A percentile compares a stretch with the other conserved stretches of the same genome.
These are phyloP conservation scores for Paraphaeosphaeria sporulosa DNA, from an alignment of 2,329 filamentous ascomycete species.

Conservation along the genomic window DNA sequence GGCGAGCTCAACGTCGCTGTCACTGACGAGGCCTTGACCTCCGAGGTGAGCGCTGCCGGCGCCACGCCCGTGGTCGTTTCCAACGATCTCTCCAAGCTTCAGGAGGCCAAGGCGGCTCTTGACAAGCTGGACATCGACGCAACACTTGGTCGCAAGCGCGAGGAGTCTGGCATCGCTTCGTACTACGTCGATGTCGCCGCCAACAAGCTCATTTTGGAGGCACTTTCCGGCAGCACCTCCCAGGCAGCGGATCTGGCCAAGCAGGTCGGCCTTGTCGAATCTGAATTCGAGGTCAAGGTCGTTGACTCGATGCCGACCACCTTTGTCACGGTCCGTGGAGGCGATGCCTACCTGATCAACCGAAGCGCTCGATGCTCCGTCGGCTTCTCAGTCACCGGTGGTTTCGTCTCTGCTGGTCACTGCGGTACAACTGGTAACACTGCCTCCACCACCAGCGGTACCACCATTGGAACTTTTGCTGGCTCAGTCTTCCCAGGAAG, in stretches of 20 bases:
- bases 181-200: constrained; percentile 51
- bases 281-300: constrained; percentile 49
- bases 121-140: constrained; percentile 45
- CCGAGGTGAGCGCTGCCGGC: constrained; percentile 47
- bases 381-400: constrained; percentile 52
- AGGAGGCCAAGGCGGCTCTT: constrained; percentile 50
- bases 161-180: constrained; percentile 44
- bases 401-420: constrained; percentile 53
- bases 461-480: constrained; percentile 47
- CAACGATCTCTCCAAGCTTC: constrained; percentile 48
- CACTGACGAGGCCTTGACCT: constrained; percentile 48
- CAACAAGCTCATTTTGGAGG: constrained; percentile 54
- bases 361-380: constrained; percentile 47
- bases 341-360: constrained; percentile 52
- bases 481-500: constrained; percentile 51
- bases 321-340: constrained; percentile 48
- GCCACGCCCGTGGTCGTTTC: constrained; percentile 45
- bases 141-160: constrained; percentile 30
- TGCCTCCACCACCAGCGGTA: constrained; percentile 44
- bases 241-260: constrained; percentile 48
- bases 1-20: constrained; percentile 49
- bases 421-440: constrained; percentile 44
- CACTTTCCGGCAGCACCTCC: constrained; percentile 45
- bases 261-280: constrained; percentile 47
- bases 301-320: constrained; percentile 46